A percentile compares a stretch with the other conserved stretches of the same genome.
Evolutionary conservation across 1,284 basidiomycete genomes (phyloP).

Genomic region (Testicularia cyperi): DNA sequence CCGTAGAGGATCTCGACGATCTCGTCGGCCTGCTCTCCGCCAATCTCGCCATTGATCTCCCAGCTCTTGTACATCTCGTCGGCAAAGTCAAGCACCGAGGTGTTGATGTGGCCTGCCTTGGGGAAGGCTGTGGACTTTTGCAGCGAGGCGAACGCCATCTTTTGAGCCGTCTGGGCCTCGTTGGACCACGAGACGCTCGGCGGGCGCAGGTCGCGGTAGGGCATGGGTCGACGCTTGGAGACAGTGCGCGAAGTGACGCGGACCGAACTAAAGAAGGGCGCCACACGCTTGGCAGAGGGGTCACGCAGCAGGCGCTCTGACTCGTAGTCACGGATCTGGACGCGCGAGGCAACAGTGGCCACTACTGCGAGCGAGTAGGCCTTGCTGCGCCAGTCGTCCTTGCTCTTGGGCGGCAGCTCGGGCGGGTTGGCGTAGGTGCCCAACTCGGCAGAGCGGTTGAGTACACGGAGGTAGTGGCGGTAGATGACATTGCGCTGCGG

Average conservation of each 20-base stretch:
- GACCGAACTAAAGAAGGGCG: slow-evolving; percentile 16
- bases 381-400: slow-evolving; percentile 48
- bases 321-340: slow-evolving; percentile 49
- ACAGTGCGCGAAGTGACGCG: slow-evolving; percentile 44
- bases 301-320: slow-evolving; percentile 36
- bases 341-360: slow-evolving; percentile 41
- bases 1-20: slow-evolving; percentile 53
- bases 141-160: slow-evolving; percentile 35
- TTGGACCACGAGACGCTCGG: slow-evolving; percentile 49
- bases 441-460: slow-evolving; percentile 45
- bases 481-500: slow-evolving; percentile 55
- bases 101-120: slow-evolving; percentile 76
- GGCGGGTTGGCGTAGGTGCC: slow-evolving; percentile 38
- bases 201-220: slow-evolving; percentile 25
- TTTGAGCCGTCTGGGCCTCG: slow-evolving; percentile 44
- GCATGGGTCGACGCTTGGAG: slow-evolving; percentile 45
- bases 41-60: slow-evolving; percentile 64
- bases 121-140: slow-evolving; percentile 72
- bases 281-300: slow-evolving; percentile 22
- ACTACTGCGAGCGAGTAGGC: slow-evolving; percentile 48
- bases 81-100: slow-evolving; percentile 77
- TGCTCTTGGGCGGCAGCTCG: slow-evolving; percentile 18
- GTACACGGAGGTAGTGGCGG: slow-evolving; percentile 43
- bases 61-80: slow-evolving; percentile 79
- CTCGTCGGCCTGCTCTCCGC: slow-evolving; percentile 53